Conservation (phyloP, 257 asterid species). For the Datura wrightii region DNA sequence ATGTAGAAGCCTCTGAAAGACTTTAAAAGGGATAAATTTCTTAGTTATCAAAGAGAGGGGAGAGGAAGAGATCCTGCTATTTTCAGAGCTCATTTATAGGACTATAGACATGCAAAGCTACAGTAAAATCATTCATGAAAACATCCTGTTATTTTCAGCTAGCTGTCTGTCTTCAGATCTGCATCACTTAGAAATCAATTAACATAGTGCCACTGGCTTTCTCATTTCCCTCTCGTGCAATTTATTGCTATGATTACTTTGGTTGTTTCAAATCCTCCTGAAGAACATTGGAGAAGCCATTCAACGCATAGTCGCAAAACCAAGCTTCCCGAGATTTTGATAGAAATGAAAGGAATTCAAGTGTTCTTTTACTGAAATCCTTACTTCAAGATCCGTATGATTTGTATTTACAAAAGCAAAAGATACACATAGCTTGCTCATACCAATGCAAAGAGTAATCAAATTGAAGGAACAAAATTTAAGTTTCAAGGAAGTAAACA, state of each 20-base stretch:
- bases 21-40: background rate
- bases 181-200: background rate
- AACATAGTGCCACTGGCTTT: background rate
- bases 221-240: background rate
- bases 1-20: background rate
- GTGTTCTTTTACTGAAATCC: background rate
- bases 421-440: background rate
- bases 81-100: background rate
- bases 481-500: constrained; percentile 6
- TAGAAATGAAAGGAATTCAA: background rate
- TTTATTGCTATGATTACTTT: background rate
- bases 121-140: background rate
- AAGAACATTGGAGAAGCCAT: background rate
- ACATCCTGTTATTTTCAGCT: background rate
- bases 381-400: background rate
- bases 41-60: background rate
- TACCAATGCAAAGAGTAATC: background rate
- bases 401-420: constrained; percentile 9
- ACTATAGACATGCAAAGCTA: background rate
- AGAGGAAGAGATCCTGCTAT: background rate
- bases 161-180: background rate
- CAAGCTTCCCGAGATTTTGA: constrained; percentile 4
- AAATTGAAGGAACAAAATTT: constrained; percentile 1
- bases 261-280: background rate
- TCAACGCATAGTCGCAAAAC: background rate